Evolutionary conservation across 441 rosid species (phyloP).

Genomic region (Arabidopsis hybrid): DNA sequence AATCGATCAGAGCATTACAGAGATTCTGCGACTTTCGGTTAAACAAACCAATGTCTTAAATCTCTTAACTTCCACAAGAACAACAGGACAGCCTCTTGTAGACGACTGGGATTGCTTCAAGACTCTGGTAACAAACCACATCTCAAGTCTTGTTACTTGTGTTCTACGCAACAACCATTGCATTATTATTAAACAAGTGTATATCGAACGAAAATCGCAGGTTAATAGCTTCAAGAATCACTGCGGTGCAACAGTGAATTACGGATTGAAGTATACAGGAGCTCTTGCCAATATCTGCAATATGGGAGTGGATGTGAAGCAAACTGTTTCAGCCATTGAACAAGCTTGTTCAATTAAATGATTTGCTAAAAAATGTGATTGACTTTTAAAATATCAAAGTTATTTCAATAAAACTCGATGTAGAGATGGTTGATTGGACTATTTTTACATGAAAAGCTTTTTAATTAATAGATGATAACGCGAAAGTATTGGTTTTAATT

Average conservation of each 20-base stretch:
- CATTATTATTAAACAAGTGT: not conserved
- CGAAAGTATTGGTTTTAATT: slow-evolving; percentile 38
- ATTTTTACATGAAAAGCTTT: slow-evolving; percentile 11
- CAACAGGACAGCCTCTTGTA: slow-evolving; percentile 65
- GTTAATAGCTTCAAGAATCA: slow-evolving; percentile 54
- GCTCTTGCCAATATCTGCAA: slow-evolving; percentile 75
- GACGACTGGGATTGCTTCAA: slow-evolving; percentile 82
- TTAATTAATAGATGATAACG: slow-evolving; percentile 22
- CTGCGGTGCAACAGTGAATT: slow-evolving; percentile 57
- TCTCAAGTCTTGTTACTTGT: slow-evolving; percentile 22
- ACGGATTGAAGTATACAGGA: slow-evolving; percentile 67
- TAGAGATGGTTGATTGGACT: slow-evolving; percentile 29
- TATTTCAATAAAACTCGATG: slow-evolving; percentile 14
- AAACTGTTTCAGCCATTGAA: slow-evolving; percentile 48
- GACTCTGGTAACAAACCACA: slow-evolving; percentile 49
- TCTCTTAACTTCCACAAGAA: slow-evolving; percentile 50
- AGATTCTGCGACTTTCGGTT: slow-evolving; percentile 44
- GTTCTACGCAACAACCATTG: not conserved
- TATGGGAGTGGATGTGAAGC: slow-evolving; percentile 48
- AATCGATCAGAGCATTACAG: slow-evolving; percentile 51
- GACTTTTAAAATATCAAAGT: slow-evolving; percentile 4
- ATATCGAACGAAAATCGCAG: slow-evolving; percentile 41
- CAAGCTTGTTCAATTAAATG: slow-evolving; percentile 49
- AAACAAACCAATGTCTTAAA: slow-evolving; percentile 47
- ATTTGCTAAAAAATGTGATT: slow-evolving; percentile 23